Percentiles rank a stretch among this genome's conserved stretches.
These are phyloP conservation scores for Arachis stenosperma DNA, from an alignment of 306 rosid genomes.

Conservation along the genomic window DNA sequence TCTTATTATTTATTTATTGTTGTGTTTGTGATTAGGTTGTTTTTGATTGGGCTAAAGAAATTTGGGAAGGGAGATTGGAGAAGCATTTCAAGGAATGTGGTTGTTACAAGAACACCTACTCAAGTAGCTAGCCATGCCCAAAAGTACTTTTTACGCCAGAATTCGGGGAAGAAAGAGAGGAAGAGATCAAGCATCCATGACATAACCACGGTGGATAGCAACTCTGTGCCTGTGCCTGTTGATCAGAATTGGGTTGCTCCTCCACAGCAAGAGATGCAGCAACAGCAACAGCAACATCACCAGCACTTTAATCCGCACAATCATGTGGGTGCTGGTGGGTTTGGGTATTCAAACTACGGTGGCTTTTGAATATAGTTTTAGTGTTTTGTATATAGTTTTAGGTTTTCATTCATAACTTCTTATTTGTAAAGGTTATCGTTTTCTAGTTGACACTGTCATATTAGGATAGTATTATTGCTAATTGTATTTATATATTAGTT, in stretches of 20 bases:
- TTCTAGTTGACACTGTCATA: slow-evolving; percentile 28
- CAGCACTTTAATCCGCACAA: slow-evolving; percentile 10
- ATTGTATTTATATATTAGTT: slow-evolving; percentile 32
- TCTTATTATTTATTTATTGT: neutral
- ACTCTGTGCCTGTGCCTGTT: slow-evolving; percentile 40
- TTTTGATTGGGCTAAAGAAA: slow-evolving; percentile 65
- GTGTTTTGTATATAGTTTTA: slow-evolving; percentile 33
- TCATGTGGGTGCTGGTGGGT: slow-evolving; percentile 34
- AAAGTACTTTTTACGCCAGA: slow-evolving; percentile 83
- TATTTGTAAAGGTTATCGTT: slow-evolving; percentile 44
- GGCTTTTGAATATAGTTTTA: slow-evolving; percentile 38
- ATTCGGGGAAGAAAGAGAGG: slow-evolving; percentile 74
- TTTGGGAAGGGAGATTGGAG: slow-evolving; percentile 99
- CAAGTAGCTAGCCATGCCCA: slow-evolving; percentile 99
- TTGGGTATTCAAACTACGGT: slow-evolving; percentile 45
- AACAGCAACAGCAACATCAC: slow-evolving; percentile 16
- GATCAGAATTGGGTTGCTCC: slow-evolving; percentile 68
- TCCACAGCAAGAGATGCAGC: slow-evolving; percentile 43
- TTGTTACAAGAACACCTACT: slow-evolving; percentile 86
- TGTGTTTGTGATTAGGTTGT: slow-evolving; percentile 50
- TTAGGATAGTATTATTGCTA: slow-evolving; percentile 30
- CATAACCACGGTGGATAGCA: slow-evolving; percentile 71
- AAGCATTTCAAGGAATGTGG: slow-evolving; percentile 89
- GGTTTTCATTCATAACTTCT: slow-evolving; percentile 24
- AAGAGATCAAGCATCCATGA: slow-evolving; percentile 95